Percentiles rank a stretch among this genome's conserved stretches.
Conservation (phyloP, 179 eudicot genomes). For the Camellia oleifera region DNA sequence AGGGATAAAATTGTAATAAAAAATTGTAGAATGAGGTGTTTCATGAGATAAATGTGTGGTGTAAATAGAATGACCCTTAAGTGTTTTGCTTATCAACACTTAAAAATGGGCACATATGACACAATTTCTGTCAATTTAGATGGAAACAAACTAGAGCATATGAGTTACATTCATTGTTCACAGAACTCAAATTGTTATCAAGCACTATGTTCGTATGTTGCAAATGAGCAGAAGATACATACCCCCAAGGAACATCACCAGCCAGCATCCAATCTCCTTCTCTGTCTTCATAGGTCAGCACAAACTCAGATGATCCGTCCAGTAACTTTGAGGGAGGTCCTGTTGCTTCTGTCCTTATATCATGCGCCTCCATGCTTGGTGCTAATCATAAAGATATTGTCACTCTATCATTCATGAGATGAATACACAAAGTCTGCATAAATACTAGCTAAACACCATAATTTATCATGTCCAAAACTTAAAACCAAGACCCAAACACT, state of each 20-base stretch:
- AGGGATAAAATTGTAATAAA: too few relatives aligned
- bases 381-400: slow-evolving; percentile 27
- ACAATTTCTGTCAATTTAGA: not conserved
- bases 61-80: too few relatives aligned
- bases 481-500: not conserved
- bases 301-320: slow-evolving; percentile 72
- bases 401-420: not conserved
- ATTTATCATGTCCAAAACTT: not conserved
- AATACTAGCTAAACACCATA: not conserved
- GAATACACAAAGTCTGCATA: not conserved
- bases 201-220: not conserved
- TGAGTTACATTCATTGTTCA: not conserved
- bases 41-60: too few relatives aligned
- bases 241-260: slow-evolving; percentile 96
- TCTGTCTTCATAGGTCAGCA: slow-evolving; percentile 91
- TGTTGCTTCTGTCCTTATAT: slow-evolving; percentile 36
- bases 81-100: too few relatives aligned
- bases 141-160: not conserved
- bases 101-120: too few relatives aligned
- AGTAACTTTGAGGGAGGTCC: slow-evolving; percentile 54
- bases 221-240: slow-evolving; percentile 25
- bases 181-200: not conserved
- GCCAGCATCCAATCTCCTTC: slow-evolving; percentile 98
- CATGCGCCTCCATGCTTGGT: slow-evolving; percentile 43
- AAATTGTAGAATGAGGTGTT: too few relatives aligned